Base-by-base conservation (phyloP, 768 basidiomycete species). In the Lactarius akahatsu region DNA sequence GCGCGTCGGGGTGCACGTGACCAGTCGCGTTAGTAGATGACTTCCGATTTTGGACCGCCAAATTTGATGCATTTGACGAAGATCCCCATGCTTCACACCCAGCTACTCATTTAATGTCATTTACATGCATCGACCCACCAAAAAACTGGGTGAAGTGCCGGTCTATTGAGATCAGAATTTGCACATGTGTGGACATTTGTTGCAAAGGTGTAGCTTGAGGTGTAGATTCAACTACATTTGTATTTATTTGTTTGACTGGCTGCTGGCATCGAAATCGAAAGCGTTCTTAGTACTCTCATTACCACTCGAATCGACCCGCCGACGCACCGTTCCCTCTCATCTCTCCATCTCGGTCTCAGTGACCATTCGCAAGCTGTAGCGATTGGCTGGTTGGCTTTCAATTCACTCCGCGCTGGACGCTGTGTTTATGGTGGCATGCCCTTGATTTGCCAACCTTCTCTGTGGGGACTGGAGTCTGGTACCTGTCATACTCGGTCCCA, bases 1-100 rank as follows among this genome's bases (percentile, higher is more conserved):
- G 47, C 65, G 65, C 66, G 66, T 67, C 61, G 20, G n/a, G 10
- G 10, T 30, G 23, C 66, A 67, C 62, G 66, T 67, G 66, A 67
- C 43, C 15, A 30, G 11, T 23, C 45, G 4, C 45, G 57, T 7
- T 18, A 13, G 54, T 15, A 16, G 40, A 16, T 16, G 15, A 41
- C 16, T 16, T 16, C 38, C 38, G 13, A 38, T 38, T 38, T 38
- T 38, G 38, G 36, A 10, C 11, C 36, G 11, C 3, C 36, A 38
- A 38, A 38, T 38, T 38, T 38, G 36, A 30, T 30, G 30, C 28
- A 28, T 28, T 28, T 32, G 30, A 36, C 34, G 9, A 9, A 34
- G 34, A 34, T 38, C 13, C 3, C 11, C 36, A 38, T 13, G 1
- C 10, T 38, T 38, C 38, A 40, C 32, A 32, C 32, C 32, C 32